phyloP scores from a whole-genome alignment of 768 basidiomycete genomes.

The Chiua virens region DNA sequence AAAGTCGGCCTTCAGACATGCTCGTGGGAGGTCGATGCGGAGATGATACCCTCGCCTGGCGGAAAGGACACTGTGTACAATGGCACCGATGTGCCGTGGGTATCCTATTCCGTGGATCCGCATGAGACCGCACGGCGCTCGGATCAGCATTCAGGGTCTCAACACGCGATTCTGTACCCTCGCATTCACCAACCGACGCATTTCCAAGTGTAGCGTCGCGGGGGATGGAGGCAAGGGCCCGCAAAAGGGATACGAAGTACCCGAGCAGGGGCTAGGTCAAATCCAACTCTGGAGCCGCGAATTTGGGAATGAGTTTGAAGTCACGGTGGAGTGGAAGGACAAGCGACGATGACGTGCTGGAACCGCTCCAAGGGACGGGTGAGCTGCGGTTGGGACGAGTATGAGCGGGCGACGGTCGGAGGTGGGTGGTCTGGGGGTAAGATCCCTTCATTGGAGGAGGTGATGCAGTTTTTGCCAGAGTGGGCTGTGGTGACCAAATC shows the following conservation, averaged over 20 bases:
- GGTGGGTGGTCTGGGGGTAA: constrained; percentile 38
- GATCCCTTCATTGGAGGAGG: constrained; percentile 73
- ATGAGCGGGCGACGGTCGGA: constrained; percentile 55
- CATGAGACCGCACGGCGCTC: constrained; percentile 44
- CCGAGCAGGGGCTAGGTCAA: constrained; percentile 35
- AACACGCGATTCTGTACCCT: constrained; percentile 68
- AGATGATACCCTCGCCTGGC: constrained; percentile 41
- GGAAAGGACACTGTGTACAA: constrained; percentile 5
- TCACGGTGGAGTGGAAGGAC: constrained; percentile 51
- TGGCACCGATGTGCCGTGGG: constrained; percentile 34
- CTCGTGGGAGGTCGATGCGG: constrained; percentile 41
- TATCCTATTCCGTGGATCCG: constrained; percentile 44
- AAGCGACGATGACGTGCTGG: constrained; percentile 9
- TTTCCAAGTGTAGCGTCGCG: constrained; percentile 42
- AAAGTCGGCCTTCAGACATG: constrained; percentile 47
- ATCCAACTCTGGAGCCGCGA: constrained; percentile 60
- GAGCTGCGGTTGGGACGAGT: constrained; percentile 69
- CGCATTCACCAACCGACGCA: constrained; percentile 49
- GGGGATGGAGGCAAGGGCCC: constrained; percentile 36
- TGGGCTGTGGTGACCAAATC: constrained; percentile 67
- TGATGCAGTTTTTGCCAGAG: constrained; percentile 58
- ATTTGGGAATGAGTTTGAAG: constrained; percentile 55
- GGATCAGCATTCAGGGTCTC: constrained; percentile 48
- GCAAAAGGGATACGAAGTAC: constrained; percentile 43
- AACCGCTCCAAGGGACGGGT: constrained; percentile 41